These are phyloP conservation scores for thale cress (Arabidopsis thaliana) DNA, from an alignment of 345 rosid species.

Conservation along the genomic window DNA sequence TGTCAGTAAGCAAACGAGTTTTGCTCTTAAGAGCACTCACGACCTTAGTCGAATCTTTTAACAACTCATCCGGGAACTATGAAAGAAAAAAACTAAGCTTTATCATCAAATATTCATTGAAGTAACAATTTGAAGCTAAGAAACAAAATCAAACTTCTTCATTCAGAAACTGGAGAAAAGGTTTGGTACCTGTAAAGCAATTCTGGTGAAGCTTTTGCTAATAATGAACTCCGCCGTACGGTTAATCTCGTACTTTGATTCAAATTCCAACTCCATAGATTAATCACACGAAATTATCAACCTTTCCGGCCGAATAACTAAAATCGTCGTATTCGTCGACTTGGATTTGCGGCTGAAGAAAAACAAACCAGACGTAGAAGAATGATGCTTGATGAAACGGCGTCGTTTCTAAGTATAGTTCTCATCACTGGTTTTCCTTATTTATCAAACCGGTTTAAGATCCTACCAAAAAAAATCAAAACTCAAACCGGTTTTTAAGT, in stretches of 20 bases:
- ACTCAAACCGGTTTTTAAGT: too few species aligned
- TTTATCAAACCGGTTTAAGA: too few species aligned
- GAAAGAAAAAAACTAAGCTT: conserved; percentile 13
- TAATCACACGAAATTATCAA: neutral
- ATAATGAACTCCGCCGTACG: conserved; percentile 69
- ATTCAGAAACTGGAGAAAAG: neutral
- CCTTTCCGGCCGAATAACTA: neutral
- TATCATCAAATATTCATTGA: neutral
- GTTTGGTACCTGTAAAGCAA: conserved; percentile 74
- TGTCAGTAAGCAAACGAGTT: conserved; percentile 49
- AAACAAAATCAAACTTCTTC: neutral
- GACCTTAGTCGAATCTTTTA: conserved; percentile 69
- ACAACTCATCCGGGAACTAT: conserved; percentile 86
- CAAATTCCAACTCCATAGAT: conserved; percentile 54
- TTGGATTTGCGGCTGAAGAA: conserved; percentile 32
- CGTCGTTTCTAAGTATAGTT: too few species aligned
- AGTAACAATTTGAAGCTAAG: neutral
- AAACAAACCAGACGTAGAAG: neutral
- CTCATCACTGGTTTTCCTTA: too few species aligned
- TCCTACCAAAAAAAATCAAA: too few species aligned
- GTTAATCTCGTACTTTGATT: conserved; percentile 57
- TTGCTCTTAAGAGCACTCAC: conserved; percentile 54
- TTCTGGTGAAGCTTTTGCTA: conserved; percentile 60
- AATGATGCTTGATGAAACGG: neutral
- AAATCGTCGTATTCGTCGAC: neutral